Evolutionary conservation across 306 rosid species (phyloP).

Genomic region (Sesbania bispinosa): DNA sequence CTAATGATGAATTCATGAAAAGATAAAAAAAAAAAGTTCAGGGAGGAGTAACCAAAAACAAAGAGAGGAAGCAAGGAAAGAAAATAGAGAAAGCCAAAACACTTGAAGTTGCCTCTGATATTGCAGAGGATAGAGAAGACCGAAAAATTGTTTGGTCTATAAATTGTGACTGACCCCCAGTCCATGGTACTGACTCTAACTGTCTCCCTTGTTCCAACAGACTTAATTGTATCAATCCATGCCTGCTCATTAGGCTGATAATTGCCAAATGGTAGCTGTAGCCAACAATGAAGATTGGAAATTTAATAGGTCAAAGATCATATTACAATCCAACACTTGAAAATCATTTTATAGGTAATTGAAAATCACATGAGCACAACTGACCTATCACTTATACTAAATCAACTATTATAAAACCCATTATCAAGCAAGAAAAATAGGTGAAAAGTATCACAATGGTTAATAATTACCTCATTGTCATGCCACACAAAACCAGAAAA

Average conservation of each 20-base stretch:
- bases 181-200: conserved; percentile 88
- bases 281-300: conserved; percentile 19
- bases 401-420: no score
- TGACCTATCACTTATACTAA: no score
- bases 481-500: no score
- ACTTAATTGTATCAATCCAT: conserved; percentile 81
- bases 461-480: no score
- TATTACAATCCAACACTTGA: background rate
- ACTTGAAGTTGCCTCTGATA: conserved; percentile 70
- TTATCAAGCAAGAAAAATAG: no score
- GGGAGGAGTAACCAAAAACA: background rate
- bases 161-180: conserved; percentile 91
- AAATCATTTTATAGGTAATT: no score
- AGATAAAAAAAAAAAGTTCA: background rate
- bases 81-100: background rate
- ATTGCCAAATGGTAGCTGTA: conserved; percentile 77
- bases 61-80: background rate
- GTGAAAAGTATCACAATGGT: no score
- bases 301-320: background rate
- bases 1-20: background rate
- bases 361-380: no score
- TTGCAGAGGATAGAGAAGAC: conserved; percentile 82
- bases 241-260: conserved; percentile 87
- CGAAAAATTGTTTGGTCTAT: conserved; percentile 61
- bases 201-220: conserved; percentile 51